Percentiles rank a stretch among this genome's conserved stretches.
Conservation (phyloP, 2,329 filamentous ascomycete species). For the Fusarium lyarnte region DNA sequence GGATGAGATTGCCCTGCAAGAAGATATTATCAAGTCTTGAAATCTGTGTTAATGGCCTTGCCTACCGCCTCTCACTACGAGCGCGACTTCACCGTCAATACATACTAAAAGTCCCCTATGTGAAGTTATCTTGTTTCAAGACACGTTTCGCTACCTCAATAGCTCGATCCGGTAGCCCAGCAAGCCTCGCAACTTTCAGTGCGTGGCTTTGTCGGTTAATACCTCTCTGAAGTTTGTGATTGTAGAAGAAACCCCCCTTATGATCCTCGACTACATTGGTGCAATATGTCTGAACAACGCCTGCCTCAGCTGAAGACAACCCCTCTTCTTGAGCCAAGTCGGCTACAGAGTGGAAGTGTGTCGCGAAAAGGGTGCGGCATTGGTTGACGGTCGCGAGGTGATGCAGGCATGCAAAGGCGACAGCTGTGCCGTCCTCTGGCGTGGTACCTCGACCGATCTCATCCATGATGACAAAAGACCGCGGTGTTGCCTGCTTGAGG, state of each 20-base stretch:
- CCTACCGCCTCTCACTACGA: not conserved
- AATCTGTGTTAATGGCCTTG: not conserved
- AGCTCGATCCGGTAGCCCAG: conserved; percentile 79
- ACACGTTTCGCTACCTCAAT: conserved; percentile 73
- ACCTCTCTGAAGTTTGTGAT: conserved; percentile 82
- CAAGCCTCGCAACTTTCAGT: conserved; percentile 90
- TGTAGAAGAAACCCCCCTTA: conserved; percentile 79
- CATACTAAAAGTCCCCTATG: not conserved
- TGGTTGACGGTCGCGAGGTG: conserved; percentile 82
- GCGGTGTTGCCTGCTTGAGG: conserved; percentile 81
- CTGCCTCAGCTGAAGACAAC: conserved; percentile 50
- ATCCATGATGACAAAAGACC: conserved; percentile 97
- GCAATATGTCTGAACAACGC: conserved; percentile 77
- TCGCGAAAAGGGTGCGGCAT: conserved; percentile 88
- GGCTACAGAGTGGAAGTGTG: conserved; percentile 88
- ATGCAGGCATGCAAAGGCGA: conserved; percentile 88
- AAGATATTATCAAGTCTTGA: not conserved
- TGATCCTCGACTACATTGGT: conserved; percentile 85
- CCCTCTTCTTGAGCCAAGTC: conserved; percentile 73
- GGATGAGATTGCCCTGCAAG: not conserved
- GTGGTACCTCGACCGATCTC: conserved; percentile 96
- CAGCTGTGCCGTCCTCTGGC: conserved; percentile 88
- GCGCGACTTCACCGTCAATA: not conserved
- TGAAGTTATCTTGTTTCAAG: conserved; percentile 48
- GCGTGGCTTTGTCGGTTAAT: conserved; percentile 91